Evolutionary conservation across 108 stramenopile species (phyloP), one percentile per base, ranked within the genome.

Genomic region (Stephanodiscus minutulus): DNA sequence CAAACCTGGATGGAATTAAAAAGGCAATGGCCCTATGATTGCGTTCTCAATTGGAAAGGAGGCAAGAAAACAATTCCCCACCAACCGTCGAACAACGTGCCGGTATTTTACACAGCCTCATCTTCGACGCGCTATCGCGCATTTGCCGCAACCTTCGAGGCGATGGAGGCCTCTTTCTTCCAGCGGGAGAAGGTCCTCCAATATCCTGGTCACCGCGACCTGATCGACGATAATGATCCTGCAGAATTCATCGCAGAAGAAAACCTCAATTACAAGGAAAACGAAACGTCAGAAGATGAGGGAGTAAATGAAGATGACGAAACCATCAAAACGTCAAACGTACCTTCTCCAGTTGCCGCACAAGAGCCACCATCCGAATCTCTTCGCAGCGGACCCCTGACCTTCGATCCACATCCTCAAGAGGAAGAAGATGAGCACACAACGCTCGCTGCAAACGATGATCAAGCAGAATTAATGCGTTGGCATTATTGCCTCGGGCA

Each of bases 401-500:
- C 55, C 12, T 56, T 56, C 28, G 55, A 56, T 31, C 55, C 55
- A 10, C 0, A 6, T 31, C 27, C 55, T 28, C 24, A 9, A 11
- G 15, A 17, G 15, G 27, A 56, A 4, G 55, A 29, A 4, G 27
- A 13, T n/a, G 53, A 67, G 31, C 11, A 37, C 24, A 1, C 22
- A 0, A 10, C 54, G 10, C 5, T 12, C n/a, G 9, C 27, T 7
- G 66, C 66, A 22, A 1, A 28, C 0, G 52, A 67, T 17, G 13
- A 27, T 25, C 55, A 58, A 35, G 68, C 57, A 24, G 63, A 72
- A 39, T 37, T 72, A 4, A 47, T 72, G n/a, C 63, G 49, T 0
- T 77, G 64, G 63, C 79, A 84, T 58, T 68, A 73, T 62, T 2
- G 72, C 0, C 63, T 84, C 8, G 56, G 35, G 7, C 35, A 59